Base-by-base conservation (phyloP, 352 stramenopile species). In the Phytophthora pinifolia region DNA sequence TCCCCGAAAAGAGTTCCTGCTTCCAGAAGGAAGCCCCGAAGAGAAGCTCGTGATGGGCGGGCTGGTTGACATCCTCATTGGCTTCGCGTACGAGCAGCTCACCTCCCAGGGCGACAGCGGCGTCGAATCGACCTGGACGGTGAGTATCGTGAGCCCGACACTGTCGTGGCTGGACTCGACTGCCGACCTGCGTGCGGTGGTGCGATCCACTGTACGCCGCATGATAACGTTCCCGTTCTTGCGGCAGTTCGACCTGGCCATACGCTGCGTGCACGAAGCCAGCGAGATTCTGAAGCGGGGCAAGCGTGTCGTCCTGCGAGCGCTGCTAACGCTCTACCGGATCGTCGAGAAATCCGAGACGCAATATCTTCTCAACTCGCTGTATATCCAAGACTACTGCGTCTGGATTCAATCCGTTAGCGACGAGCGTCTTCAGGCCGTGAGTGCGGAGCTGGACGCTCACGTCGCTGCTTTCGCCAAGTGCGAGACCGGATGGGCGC, bases 121-220 rank as follows among this genome's bases (percentile, higher is more conserved):
- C 8, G 86, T 98, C 6, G 97, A 99, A 75, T 98, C 95, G 6
- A 89, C 94, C 10, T 99, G 96, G 96, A 99, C 96, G 12, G 86
- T 98, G 9, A 95, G 92, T 37, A 98, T 94, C 60, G 63, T 99
- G 18, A 98, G 92, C 47, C 77, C 93, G 20, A 95, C 90, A 6
- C 62, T 99, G 6, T 91, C 84, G 44, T 99, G 96, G 93, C 70
- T 99, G 31, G 93, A 99, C 67, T 72, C 76, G 33, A 79, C 59
- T 17, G 56, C 53, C 2, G 75, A 96, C 41, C 51, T 93, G 15
- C 55, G 53, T 6, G 67, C 73, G 6, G 72, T 97, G 13, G 56
- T 98, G 9, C 67, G 78, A 17, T 78, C 75, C 9, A 82, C 63
- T 38, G 67, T 98, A 46, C 80, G 97, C 9, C 85, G 96, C n/a